Evolutionary conservation across 139 green algal genomes (phyloP).

Genomic region (Chlamydomonas sp.): DNA sequence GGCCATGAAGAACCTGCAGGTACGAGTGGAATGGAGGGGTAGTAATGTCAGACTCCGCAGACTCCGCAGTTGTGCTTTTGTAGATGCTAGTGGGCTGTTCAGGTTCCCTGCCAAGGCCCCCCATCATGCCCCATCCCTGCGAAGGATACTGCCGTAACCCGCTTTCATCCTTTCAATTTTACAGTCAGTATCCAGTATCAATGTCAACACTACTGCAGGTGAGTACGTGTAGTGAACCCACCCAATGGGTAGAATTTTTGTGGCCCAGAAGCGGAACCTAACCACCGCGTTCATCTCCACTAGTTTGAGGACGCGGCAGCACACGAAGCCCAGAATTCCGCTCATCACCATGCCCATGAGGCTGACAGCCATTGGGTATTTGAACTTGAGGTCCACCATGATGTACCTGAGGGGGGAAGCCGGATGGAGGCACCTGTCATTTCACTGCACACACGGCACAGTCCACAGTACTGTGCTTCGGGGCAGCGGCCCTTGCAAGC

Average conservation of each 20-base stretch:
- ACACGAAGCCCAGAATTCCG: constrained; percentile 66
- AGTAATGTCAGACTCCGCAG: constrained; percentile 25
- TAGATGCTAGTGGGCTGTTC: constrained; percentile 59
- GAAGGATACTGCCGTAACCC: too few species aligned
- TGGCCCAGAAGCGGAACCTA: constrained; percentile 58
- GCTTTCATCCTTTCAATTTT: too few species aligned
- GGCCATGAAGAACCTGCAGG: constrained; percentile 81
- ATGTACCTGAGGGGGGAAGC: constrained; percentile 53
- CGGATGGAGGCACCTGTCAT: neutral
- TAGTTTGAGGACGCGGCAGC: constrained; percentile 65
- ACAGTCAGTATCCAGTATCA: constrained; percentile 43
- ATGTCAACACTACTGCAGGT: constrained; percentile 69
- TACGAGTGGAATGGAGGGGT: neutral
- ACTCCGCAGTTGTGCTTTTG: constrained; percentile 28
- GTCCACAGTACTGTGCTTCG: neutral
- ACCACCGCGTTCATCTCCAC: constrained; percentile 72
- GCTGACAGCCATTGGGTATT: constrained; percentile 81
- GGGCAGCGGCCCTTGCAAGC: too few species aligned
- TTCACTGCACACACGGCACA: neutral
- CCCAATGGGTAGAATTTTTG: constrained; percentile 69
- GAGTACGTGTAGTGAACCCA: constrained; percentile 65
- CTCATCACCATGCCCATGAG: constrained; percentile 78
- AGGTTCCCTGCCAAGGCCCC: neutral
- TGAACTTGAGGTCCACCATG: constrained; percentile 78
- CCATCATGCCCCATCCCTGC: constrained; percentile 49